Evolutionary conservation across 306 rosid species (phyloP).

Genomic region (Cajanus cajan): DNA sequence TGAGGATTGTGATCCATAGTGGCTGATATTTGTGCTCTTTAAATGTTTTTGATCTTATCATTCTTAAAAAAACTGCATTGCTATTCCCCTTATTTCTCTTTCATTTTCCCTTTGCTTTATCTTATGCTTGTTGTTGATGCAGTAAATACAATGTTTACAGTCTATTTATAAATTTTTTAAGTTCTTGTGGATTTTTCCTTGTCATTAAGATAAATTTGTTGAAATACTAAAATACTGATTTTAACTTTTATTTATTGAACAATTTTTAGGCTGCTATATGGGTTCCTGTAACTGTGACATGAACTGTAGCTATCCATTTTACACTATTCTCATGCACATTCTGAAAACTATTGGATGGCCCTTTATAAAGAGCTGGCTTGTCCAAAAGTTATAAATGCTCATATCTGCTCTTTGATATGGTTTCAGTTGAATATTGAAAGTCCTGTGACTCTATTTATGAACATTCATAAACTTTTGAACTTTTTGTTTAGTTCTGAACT

Average conservation of each 20-base stretch:
- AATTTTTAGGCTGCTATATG: not conserved
- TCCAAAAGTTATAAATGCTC: not conserved
- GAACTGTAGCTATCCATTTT: not conserved
- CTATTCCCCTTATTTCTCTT: not conserved
- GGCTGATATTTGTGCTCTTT: not conserved
- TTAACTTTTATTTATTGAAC: not conserved
- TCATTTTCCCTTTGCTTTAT: conserved; percentile 13
- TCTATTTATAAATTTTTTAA: not conserved
- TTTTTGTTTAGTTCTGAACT: not conserved
- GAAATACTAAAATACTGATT: not conserved
- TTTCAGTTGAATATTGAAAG: not conserved
- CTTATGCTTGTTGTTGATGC: conserved; percentile 14
- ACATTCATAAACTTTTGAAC: not conserved
- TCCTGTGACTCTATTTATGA: not conserved
- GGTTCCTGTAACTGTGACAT: not conserved
- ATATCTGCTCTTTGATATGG: not conserved
- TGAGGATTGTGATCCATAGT: not conserved
- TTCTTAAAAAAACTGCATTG: not conserved
- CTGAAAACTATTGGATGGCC: conserved; percentile 17
- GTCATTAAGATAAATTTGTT: not conserved
- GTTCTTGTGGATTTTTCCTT: not conserved
- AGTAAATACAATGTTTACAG: not conserved
- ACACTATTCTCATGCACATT: not conserved
- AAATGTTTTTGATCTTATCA: not conserved
- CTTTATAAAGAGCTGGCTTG: not conserved